Evolutionary conservation across 768 basidiomycete species (phyloP).

Genomic region (Leccinellum luteum): DNA sequence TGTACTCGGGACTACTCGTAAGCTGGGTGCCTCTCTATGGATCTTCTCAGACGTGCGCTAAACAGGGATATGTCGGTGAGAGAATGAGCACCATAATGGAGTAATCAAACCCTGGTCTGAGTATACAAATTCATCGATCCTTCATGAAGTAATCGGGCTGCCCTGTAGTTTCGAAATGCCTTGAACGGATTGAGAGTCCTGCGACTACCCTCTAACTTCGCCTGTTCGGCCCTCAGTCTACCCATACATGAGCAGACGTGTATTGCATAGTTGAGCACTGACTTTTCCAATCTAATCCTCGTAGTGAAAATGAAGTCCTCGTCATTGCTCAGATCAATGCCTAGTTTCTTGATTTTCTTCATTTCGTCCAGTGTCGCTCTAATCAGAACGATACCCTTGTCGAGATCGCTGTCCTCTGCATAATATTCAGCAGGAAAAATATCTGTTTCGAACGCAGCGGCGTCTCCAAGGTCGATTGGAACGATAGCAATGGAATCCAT

Average conservation of each 20-base stretch:
- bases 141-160: not conserved
- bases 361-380: constrained; percentile 8
- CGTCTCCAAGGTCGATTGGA: not conserved
- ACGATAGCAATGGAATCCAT: not conserved
- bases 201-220: not conserved
- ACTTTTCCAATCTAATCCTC: no score
- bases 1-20: constrained; percentile 3
- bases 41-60: constrained; percentile 10
- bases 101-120: not conserved
- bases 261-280: no score
- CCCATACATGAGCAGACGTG: not conserved
- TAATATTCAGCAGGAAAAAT: not conserved
- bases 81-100: not conserved
- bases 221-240: not conserved
- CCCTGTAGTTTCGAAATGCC: not conserved
- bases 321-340: not conserved
- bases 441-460: not conserved
- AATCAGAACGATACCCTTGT: constrained; percentile 1
- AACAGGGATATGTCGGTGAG: no score
- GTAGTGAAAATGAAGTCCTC: no score
- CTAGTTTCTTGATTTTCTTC: not conserved
- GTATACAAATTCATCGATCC: not conserved
- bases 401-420: not conserved
- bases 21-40: not conserved
- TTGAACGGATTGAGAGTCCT: constrained; percentile 5